Base-by-base conservation (phyloP, 164 flowering plant genomes). In the Sedum album region DNA sequence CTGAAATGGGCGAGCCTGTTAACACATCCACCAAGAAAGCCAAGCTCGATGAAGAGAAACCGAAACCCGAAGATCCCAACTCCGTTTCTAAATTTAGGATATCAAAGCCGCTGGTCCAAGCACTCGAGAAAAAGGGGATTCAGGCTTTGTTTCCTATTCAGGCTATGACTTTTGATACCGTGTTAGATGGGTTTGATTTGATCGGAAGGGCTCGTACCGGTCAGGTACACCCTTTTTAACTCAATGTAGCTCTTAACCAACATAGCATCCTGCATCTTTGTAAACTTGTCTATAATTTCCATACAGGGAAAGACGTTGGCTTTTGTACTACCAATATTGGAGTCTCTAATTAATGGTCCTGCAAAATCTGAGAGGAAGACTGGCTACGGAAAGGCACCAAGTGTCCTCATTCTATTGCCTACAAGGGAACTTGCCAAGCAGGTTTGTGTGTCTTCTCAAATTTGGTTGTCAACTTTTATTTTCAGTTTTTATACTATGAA, bases 201-300 rank as follows among this genome's bases (percentile, higher is more conserved):
- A n/a, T 94, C 35, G 98, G 97, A 10, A 83, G 96, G 3, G 97
- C 97, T 0, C 85, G 90, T 6, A 91, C 98, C 57, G 97, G 98
- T 73, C 96, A 91, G 96, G 97, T 93, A 41, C 46, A 31, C 13
- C 5, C 17, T 3, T 26, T 60, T 4, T 18, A 0, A 18, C 8
- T 9, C 18, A 7, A 13, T 5, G 9, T 8, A 23, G 14, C 14
- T 0, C 4, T 6, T 17, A 23, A 9, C 1, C 23, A 41, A 11
- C 68, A 10, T 31, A 6, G n/a, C n/a, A n/a, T 5, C 15, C 25
- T 28, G 0, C 31, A 23, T 66, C 14, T 6, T 28, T 5, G 10
- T 8, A 21, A 4, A 17, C 7, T 9, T n/a, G 17, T 46, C n/a
- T 20, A 4, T 8, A 1, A 7, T 20, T n/a, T 31, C 14, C n/a